Evolutionary conservation across 2,329 filamentous ascomycete genomes (phyloP), one percentile per base, ranked within the genome.

Genomic region (Scleromitrula shiraiana): DNA sequence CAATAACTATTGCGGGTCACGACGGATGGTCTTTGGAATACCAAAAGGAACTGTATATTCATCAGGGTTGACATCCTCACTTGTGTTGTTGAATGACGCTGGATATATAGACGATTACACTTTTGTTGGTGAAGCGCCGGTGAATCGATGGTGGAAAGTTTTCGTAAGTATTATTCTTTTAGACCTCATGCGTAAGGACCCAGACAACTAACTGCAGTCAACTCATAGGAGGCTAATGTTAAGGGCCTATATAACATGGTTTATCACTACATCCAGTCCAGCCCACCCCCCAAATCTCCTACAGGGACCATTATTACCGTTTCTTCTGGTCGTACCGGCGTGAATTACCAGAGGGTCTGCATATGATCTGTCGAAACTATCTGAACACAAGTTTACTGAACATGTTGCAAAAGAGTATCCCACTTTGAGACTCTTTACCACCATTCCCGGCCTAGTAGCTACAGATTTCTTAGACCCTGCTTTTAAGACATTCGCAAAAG

Each of bases 381-480:
- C 22, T 9, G 44, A 41, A 26, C 26, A 46, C 6, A 26, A 37
- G 7, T 15, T 47, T 15, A n/a, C 8, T 8, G 44, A 47, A 12
- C 27, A 24, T 10, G 9, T 30, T 5, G 4, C n/a, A 5, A 1
- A 32, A 12, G 74, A 77, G 52, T 70, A 76, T 53, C 57, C 56
- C 7, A 60, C 65, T 8, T 56, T 71, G 38, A 69, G 69, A 0
- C 52, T 74, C 1, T 56, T 74, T 8, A 65, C 65, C n/a, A 65
- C 74, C 4, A 70, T 76, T 56, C 73, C 73, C 0, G 74, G 73
- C 2, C 66, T 64, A 12, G 65, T 72, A 1, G 59, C 59, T 54
- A 76, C 72, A 0, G 69, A 71, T 24, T 60, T 75, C 46, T 64
- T 67, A n/a, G 3, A 35, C 37, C 0, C 46, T 49, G 0, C 12